These are phyloP conservation scores for Adansonia grandidieri DNA, from an alignment of 441 rosid genomes.

Conservation along the genomic window DNA sequence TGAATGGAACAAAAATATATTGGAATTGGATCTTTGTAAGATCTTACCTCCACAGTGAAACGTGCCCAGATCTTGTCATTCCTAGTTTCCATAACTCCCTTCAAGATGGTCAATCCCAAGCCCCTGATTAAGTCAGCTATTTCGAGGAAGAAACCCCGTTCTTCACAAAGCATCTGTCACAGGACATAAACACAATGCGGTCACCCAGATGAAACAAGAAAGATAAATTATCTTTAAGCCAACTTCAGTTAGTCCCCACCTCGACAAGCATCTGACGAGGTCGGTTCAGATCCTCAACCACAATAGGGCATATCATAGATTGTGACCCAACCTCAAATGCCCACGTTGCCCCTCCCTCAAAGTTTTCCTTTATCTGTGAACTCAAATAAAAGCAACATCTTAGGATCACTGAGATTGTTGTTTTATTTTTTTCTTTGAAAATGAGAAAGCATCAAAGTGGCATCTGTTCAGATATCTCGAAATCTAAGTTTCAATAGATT, in stretches of 20 bases:
- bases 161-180: constrained; percentile 87
- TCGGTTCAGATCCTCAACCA: constrained; percentile 84
- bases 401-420: background rate
- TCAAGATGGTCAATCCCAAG: constrained; percentile 88
- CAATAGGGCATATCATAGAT: constrained; percentile 83
- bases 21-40: background rate
- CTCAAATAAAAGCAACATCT: constrained; percentile 23
- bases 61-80: constrained; percentile 87
- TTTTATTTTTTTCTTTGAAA: background rate
- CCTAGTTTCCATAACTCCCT: constrained; percentile 83
- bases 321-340: constrained; percentile 92
- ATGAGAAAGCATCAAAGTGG: background rate
- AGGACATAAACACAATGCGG: constrained; percentile 8
- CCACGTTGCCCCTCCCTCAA: constrained; percentile 93
- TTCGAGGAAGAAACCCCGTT: constrained; percentile 86
- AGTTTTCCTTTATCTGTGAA: constrained; percentile 66
- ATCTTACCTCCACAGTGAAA: constrained; percentile 79
- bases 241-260: constrained; percentile 49
- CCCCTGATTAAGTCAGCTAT: constrained; percentile 87
- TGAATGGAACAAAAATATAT: background rate
- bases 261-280: constrained; percentile 93
- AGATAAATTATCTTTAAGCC: constrained; percentile 16
- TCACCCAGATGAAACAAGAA: constrained; percentile 2
- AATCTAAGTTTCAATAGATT: background rate
- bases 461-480: constrained; percentile 5